Evolutionary conservation across 306 rosid genomes (phyloP).

Genomic region (Prunus padus): DNA sequence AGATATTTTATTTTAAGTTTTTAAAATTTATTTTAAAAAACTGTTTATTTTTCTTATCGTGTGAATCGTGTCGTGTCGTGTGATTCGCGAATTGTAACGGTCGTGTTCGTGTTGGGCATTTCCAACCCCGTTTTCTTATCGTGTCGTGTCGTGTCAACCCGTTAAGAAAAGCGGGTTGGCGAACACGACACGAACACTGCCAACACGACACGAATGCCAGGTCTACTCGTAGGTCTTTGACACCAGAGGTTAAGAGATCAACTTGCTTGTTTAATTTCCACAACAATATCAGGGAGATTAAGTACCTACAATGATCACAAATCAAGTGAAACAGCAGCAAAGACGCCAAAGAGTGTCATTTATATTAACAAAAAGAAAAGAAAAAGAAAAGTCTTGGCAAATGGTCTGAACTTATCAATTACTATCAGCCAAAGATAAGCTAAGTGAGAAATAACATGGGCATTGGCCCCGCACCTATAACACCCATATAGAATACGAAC

Average conservation of each 20-base stretch:
- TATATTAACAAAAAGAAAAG: constrained; percentile 11
- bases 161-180: too few relatives aligned
- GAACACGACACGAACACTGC: too few relatives aligned
- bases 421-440: constrained; percentile 23
- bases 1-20: too few relatives aligned
- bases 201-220: too few relatives aligned
- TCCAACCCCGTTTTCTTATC: too few relatives aligned
- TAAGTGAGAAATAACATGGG: constrained; percentile 80
- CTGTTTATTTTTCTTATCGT: too few relatives aligned
- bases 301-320: constrained; percentile 47
- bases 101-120: too few relatives aligned
- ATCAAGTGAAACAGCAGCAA: constrained; percentile 1
- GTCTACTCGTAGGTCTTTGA: constrained; percentile 60
- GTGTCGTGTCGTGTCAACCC: too few relatives aligned
- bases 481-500: constrained; percentile 52
- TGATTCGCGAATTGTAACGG: too few relatives aligned
- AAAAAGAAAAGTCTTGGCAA: constrained; percentile 1
- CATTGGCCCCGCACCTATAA: constrained; percentile 78
- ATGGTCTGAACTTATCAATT: not conserved
- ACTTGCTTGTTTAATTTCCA: constrained; percentile 68
- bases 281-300: constrained; percentile 59
- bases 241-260: constrained; percentile 63
- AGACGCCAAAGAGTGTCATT: not conserved
- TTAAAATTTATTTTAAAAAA: too few relatives aligned
- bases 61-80: too few relatives aligned